Conservation (phyloP, 306 rosid genomes). For the Vigna hirtella region DNA sequence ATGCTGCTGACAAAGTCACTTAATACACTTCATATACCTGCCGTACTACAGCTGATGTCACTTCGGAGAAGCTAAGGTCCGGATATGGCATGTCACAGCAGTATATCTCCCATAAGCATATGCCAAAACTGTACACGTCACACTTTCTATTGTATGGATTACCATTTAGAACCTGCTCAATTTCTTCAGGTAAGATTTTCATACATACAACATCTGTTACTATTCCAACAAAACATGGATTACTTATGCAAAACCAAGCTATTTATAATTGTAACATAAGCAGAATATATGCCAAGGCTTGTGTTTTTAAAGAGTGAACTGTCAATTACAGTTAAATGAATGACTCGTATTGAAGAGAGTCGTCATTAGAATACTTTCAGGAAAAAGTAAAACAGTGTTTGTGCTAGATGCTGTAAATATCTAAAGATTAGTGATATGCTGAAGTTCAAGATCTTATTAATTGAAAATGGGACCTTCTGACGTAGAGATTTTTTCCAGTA, state of each 20-base stretch:
- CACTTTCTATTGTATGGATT: conserved; percentile 94
- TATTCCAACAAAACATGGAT: conserved; percentile 37
- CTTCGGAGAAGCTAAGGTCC: conserved; percentile 96
- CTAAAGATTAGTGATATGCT: neutral
- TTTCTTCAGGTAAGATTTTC: conserved; percentile 45
- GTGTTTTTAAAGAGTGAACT: conserved; percentile 7
- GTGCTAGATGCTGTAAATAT: neutral
- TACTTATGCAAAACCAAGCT: conserved; percentile 35
- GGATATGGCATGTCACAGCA: conserved; percentile 99
- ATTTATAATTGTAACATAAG: neutral
- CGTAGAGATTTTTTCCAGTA: neutral
- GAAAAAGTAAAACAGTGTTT: neutral
- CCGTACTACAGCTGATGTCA: conserved; percentile 92
- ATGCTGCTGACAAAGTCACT: conserved; percentile 35
- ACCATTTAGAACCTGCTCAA: conserved; percentile 93
- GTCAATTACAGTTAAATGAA: neutral
- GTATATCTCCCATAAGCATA: conserved; percentile 98
- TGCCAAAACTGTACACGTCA: conserved; percentile 93
- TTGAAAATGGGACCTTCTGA: neutral
- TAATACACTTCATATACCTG: conserved; percentile 62
- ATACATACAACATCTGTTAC: conserved; percentile 37
- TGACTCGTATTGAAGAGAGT: neutral
- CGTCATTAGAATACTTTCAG: neutral
- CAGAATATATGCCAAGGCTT: conserved; percentile 21
- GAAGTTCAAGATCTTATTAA: neutral